A percentile compares a stretch with the other conserved stretches of the same genome.
Evolutionary conservation across 2,329 filamentous ascomycete genomes (phyloP).

Genomic region (Diaporthe vexans): DNA sequence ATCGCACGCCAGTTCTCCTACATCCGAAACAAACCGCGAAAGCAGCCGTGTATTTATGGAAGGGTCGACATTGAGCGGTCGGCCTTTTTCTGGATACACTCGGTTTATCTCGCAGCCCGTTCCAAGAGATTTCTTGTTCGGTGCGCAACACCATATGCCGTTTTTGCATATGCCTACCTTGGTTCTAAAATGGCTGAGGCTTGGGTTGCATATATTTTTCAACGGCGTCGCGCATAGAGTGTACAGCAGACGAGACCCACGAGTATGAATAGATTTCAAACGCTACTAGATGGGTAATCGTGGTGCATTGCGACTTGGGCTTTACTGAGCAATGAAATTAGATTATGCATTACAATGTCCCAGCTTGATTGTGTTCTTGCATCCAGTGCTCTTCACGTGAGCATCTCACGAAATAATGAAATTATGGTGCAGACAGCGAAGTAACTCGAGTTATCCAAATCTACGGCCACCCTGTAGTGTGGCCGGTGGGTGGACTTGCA

Average conservation of each 20-base stretch:
- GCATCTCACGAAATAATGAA: not conserved
- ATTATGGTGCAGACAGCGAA: not conserved
- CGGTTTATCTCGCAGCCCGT: constrained; percentile 12
- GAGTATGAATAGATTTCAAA: not conserved
- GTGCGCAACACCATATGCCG: not conserved
- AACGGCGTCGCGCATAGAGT: constrained; percentile 17
- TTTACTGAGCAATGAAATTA: constrained; percentile 10
- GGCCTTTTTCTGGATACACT: constrained; percentile 1
- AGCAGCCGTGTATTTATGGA: not conserved
- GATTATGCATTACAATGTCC: not conserved
- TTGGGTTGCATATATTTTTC: not conserved
- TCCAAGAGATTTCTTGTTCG: not conserved
- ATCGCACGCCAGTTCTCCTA: not conserved
- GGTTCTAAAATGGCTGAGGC: not conserved
- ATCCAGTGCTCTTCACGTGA: too few relatives aligned
- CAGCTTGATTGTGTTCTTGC: too few relatives aligned
- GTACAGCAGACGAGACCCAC: constrained; percentile 11
- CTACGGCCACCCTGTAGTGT: not conserved
- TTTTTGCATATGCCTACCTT: not conserved
- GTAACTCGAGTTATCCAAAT: not conserved
- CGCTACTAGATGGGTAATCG: constrained; percentile 3
- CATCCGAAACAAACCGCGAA: not conserved
- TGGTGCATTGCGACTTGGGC: constrained; percentile 9
- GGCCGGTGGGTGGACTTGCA: too few relatives aligned
- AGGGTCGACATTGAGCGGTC: constrained; percentile 27